Evolutionary conservation across 2,329 filamentous ascomycete genomes (phyloP).

Genomic region (Epichloe gansuensis): DNA sequence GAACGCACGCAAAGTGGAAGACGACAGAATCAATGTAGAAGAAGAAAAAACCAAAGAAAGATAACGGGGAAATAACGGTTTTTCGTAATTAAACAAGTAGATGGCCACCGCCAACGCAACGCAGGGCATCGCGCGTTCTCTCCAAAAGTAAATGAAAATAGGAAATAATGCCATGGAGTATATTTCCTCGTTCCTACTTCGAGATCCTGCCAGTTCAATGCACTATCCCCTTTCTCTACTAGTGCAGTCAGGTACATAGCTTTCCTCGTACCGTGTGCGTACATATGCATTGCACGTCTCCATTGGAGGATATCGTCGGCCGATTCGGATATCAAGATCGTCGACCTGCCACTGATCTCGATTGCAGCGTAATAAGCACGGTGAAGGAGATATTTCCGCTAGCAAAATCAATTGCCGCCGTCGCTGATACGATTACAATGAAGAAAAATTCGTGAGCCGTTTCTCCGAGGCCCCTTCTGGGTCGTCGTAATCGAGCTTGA

Average conservation of each 20-base stretch:
- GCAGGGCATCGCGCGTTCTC: constrained; percentile 8
- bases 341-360: background rate
- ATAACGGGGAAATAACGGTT: constrained; percentile 12
- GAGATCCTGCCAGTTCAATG: constrained; percentile 1
- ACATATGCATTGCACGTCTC: background rate
- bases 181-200: constrained; percentile 2
- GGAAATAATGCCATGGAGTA: constrained; percentile 16
- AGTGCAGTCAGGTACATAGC: background rate
- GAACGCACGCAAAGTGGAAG: background rate
- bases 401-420: constrained; percentile 5
- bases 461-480: constrained; percentile 23
- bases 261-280: background rate
- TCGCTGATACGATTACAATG: constrained; percentile 20
- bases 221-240: background rate
- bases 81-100: constrained; percentile 43
- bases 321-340: background rate
- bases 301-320: background rate
- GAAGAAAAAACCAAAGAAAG: background rate
- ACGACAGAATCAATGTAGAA: background rate
- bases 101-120: constrained; percentile 28
- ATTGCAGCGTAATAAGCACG: background rate
- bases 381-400: background rate
- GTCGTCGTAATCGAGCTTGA: constrained; percentile 29
- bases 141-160: constrained; percentile 4
- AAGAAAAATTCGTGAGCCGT: constrained; percentile 25